These are phyloP conservation scores for Gremmenia infestans DNA, from an alignment of 2,329 filamentous ascomycete species.

Conservation along the genomic window DNA sequence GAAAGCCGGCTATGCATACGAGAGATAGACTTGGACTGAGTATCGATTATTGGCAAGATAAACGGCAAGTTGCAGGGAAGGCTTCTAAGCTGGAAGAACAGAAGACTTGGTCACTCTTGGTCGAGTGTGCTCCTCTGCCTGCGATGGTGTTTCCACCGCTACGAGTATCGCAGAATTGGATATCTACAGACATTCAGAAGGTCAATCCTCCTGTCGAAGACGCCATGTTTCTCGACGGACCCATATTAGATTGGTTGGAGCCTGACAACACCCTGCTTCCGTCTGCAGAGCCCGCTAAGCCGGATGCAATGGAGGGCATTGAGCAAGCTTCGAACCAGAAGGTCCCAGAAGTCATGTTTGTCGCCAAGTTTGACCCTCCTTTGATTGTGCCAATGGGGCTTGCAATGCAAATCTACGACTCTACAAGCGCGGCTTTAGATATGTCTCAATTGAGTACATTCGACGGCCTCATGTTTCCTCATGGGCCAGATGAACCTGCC, in stretches of 20 bases:
- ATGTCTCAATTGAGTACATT: constrained; percentile 42
- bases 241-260: constrained; percentile 65
- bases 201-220: constrained; percentile 40
- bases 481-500: constrained; percentile 38
- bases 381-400: constrained; percentile 62
- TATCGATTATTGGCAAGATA: constrained; percentile 73
- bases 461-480: constrained; percentile 48
- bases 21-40: constrained; percentile 62
- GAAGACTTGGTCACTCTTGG: constrained; percentile 60
- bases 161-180: constrained; percentile 69
- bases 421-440: constrained; percentile 56
- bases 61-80: constrained; percentile 42
- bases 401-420: constrained; percentile 57
- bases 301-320: constrained; percentile 50
- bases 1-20: constrained; percentile 66
- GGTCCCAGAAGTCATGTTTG: constrained; percentile 68
- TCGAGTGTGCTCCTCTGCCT: constrained; percentile 56
- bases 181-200: constrained; percentile 63
- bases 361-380: constrained; percentile 69
- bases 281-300: constrained; percentile 39
- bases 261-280: constrained; percentile 59
- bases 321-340: constrained; percentile 44
- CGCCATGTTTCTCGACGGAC: constrained; percentile 26
- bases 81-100: constrained; percentile 27
- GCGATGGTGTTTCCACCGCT: constrained; percentile 51